Conservation (phyloP, 169 alveolate species). For the Sarcocystis neurona region DNA sequence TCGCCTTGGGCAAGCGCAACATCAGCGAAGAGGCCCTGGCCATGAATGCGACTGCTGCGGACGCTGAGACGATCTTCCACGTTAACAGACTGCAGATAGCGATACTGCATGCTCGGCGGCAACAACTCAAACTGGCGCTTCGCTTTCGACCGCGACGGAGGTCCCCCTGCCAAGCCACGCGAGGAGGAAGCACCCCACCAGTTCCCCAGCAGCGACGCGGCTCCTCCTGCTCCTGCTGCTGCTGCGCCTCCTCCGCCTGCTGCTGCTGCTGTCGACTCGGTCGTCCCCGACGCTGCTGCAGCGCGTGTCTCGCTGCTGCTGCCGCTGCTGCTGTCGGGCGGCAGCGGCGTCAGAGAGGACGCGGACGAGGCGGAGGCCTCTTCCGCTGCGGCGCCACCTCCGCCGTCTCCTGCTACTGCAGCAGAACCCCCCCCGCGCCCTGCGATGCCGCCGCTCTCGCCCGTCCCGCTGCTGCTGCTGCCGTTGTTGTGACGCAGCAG, state of each 20-base stretch:
- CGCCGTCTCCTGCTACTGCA: too few relatives aligned
- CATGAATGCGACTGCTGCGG: slow-evolving; percentile 81
- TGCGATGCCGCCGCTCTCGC: slow-evolving; percentile 32
- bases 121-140: slow-evolving; percentile 53
- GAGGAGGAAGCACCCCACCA: background rate
- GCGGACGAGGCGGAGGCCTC: background rate
- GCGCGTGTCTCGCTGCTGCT: too few relatives aligned
- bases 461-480: slow-evolving; percentile 47
- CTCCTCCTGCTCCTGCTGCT: background rate
- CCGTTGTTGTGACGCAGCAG: slow-evolving; percentile 18
- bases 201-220: background rate
- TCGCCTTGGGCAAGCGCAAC: slow-evolving; percentile 84
- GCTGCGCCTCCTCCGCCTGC: too few relatives aligned
- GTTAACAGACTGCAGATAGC: slow-evolving; percentile 57
- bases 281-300: too few relatives aligned
- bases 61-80: slow-evolving; percentile 68
- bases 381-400: background rate
- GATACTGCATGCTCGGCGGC: slow-evolving; percentile 69
- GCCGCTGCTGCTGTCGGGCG: too few relatives aligned
- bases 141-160: slow-evolving; percentile 32
- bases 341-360: background rate
- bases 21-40: slow-evolving; percentile 88
- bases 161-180: background rate
- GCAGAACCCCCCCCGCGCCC: slow-evolving; percentile 13
- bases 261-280: too few relatives aligned